Evolutionary conservation across 352 stramenopile genomes (phyloP).

Genomic region (Globisporangium cystogenes): DNA sequence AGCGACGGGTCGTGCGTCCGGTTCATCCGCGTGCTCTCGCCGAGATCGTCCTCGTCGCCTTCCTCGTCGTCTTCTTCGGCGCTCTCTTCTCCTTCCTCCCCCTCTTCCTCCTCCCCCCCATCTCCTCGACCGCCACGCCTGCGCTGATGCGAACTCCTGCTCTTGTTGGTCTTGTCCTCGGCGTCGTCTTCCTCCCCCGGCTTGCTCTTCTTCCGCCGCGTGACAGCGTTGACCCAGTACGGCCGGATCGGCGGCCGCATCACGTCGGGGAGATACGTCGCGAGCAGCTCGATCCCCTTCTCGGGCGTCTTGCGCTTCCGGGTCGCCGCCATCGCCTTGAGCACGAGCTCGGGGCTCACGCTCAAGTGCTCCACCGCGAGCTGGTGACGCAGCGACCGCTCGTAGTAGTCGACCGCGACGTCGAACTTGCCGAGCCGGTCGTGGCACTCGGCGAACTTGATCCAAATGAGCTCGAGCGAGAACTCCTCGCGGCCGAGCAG

Average conservation of each 20-base stretch:
- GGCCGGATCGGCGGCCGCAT: slow-evolving; percentile 73
- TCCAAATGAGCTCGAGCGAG: slow-evolving; percentile 72
- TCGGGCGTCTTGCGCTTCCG: slow-evolving; percentile 39
- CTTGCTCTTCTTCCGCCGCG: slow-evolving; percentile 19
- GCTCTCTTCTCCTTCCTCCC: slow-evolving; percentile 14
- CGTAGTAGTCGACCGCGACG: slow-evolving; percentile 74
- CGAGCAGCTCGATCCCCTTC: slow-evolving; percentile 53
- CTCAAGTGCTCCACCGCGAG: slow-evolving; percentile 32
- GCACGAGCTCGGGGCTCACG: slow-evolving; percentile 58
- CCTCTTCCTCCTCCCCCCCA: slow-evolving; percentile 9
- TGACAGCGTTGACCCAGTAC: slow-evolving; percentile 67
- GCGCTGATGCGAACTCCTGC: background rate
- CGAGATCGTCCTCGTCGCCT: slow-evolving; percentile 44
- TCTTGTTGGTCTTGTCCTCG: slow-evolving; percentile 3
- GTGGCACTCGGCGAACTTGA: slow-evolving; percentile 74
- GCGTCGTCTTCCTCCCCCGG: background rate
- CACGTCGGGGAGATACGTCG: slow-evolving; percentile 50
- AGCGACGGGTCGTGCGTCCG: slow-evolving; percentile 64
- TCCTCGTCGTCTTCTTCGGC: slow-evolving; percentile 56
- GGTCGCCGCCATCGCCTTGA: slow-evolving; percentile 65
- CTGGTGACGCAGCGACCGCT: slow-evolving; percentile 62
- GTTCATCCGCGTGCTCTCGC: slow-evolving; percentile 48
- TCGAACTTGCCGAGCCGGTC: slow-evolving; percentile 55
- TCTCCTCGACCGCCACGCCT: background rate
- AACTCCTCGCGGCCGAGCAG: slow-evolving; percentile 67